phyloP scores from a whole-genome alignment of 345 rosid species.

The Capsella bursapastoris region DNA sequence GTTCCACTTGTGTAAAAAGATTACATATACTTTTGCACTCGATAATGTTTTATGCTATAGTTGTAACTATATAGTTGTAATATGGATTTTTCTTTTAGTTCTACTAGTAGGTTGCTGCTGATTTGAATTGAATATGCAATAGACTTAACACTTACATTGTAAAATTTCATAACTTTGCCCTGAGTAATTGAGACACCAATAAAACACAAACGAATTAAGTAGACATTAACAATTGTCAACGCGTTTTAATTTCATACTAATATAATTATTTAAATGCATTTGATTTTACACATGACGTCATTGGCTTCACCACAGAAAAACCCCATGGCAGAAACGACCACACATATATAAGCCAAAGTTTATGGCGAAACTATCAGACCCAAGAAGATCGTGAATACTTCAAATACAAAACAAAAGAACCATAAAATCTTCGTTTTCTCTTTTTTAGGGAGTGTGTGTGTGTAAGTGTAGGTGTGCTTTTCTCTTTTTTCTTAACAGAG shows the following conservation, averaged over 20 bases:
- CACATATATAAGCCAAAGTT: constrained; percentile 35
- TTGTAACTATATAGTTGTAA: not conserved
- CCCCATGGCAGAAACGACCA: not conserved
- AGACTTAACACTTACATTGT: not conserved
- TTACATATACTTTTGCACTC: not conserved
- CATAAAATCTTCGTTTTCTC: not conserved
- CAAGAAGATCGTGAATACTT: constrained; percentile 25
- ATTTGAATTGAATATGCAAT: not conserved
- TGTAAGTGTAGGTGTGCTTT: too few species aligned
- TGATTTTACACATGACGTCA: constrained; percentile 4
- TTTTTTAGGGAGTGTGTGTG: not conserved
- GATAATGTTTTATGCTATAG: not conserved
- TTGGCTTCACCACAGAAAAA: constrained; percentile 25
- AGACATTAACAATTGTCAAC: constrained; percentile 22
- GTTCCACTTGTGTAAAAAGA: not conserved
- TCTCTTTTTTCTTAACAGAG: not conserved
- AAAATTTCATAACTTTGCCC: not conserved
- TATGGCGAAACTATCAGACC: constrained; percentile 31
- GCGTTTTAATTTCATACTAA: not conserved
- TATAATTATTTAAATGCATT: not conserved
- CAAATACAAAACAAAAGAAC: constrained; percentile 23
- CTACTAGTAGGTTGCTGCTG: not conserved
- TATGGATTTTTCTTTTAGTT: not conserved
- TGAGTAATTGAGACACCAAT: constrained; percentile 6
- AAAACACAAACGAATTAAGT: constrained; percentile 9